Evolutionary conservation across 768 basidiomycete genomes (phyloP).

Genomic region (Lactarius psammicola): DNA sequence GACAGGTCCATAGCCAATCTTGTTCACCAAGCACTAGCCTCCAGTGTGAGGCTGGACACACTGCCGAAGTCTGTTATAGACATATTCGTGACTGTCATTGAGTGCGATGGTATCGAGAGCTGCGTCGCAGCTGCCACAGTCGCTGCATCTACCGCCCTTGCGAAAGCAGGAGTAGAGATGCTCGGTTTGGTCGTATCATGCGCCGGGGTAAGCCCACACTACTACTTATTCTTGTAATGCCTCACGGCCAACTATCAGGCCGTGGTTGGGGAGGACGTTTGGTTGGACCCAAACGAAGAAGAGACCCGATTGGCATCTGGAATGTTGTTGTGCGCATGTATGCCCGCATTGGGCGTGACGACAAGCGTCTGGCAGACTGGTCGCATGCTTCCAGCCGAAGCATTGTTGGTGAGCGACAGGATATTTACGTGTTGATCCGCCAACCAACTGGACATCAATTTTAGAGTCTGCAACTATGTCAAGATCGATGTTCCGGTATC

Average conservation of each 20-base stretch:
- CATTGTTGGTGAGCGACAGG: conserved; percentile 50
- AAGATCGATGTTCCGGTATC: conserved; percentile 69
- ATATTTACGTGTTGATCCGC: conserved; percentile 13
- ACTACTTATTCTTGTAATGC: conserved; percentile 12
- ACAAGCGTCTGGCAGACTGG: conserved; percentile 90
- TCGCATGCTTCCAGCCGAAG: conserved; percentile 51
- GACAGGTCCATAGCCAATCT: conserved; percentile 80
- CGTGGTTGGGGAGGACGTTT: conserved; percentile 53
- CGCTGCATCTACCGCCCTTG: conserved; percentile 87
- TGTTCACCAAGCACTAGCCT: conserved; percentile 80
- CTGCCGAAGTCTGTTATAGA: conserved; percentile 96
- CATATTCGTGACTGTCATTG: conserved; percentile 84
- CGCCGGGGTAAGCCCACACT: conserved; percentile 55
- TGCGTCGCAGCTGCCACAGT: conserved; percentile 84
- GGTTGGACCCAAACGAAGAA: conserved; percentile 78
- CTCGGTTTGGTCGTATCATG: conserved; percentile 84
- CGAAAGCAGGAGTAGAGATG: conserved; percentile 92
- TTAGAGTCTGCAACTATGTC: conserved; percentile 70
- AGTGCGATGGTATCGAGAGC: conserved; percentile 88
- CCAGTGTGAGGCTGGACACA: conserved; percentile 82
- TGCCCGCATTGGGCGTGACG: conserved; percentile 83
- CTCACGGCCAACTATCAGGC: conserved; percentile 43
- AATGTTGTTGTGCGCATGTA: conserved; percentile 73
- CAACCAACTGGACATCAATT: background rate
- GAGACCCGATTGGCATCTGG: conserved; percentile 61